Evolutionary conservation across 768 basidiomycete species (phyloP), one percentile per base, ranked within the genome.

Genomic region (Lactarius trivialis): DNA sequence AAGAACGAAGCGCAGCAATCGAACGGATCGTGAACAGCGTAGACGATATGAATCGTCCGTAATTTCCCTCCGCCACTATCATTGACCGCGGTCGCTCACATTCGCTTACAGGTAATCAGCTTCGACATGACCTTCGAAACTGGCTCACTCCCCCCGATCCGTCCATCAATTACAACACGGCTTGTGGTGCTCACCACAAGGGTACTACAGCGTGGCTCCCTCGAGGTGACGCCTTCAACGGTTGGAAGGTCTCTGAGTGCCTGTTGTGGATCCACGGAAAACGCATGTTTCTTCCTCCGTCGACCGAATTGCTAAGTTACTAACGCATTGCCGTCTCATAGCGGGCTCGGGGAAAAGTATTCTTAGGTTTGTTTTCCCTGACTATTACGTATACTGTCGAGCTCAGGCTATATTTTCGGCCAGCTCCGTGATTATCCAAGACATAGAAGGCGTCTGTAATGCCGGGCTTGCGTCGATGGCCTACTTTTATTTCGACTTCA

Each of bases 301-400:
- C 3, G 21, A 11, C n/a, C n/a, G 28, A 34, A 24, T 34, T 11
- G 15, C 14, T n/a, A n/a, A n/a, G n/a, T n/a, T 55, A 21, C 37
- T 39, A 39, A 55, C 7, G 24, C 7, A 5, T 17, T 34, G 2
- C 34, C 4, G 48, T 2, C 43, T 32, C 4, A 1, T 49, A 60
- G 60, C 60, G 26, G 60, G 60, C 15, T 60, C 60, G 26, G 60
- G 60, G 4, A 60, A 60, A 15, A 60, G 19, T 55, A 32, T 60
- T 4, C 52, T 60, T 3, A 41, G 37, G 60, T 60, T 19, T 7
- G 36, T 59, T 34, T 12, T 12, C n/a, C 9, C 17, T 8, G n/a
- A 9, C 12, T 2, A n/a, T 14, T 30, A 9, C 28, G 11, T 14
- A 2, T 15, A 11, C 12, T 7, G 6, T 43, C 12, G 12, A 19